Percentiles rank a stretch among this genome's conserved stretches.
Conservation (phyloP, 164 flowering plant species). For the Cinnamomum chago region DNA sequence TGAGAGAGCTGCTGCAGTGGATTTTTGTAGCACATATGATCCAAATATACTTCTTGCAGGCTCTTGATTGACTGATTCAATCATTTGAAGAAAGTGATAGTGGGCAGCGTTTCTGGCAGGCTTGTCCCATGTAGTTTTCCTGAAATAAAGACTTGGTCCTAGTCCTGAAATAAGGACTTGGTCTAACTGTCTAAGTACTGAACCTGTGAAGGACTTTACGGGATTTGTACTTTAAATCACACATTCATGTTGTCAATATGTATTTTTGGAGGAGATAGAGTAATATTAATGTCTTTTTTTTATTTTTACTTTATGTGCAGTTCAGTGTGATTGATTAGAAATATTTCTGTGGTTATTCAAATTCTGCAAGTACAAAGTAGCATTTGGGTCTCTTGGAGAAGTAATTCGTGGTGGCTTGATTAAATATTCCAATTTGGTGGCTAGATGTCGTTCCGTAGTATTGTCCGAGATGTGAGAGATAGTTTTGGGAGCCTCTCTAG, state of each 20-base stretch:
- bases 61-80: neutral
- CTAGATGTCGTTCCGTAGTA: slow-evolving; percentile 85
- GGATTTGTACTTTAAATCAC: neutral
- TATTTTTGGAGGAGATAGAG: neutral
- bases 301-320: neutral
- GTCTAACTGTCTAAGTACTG: neutral
- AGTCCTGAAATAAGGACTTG: too few species aligned
- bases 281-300: neutral
- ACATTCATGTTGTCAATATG: neutral
- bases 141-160: neutral
- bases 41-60: too few species aligned
- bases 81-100: neutral
- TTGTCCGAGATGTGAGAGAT: slow-evolving; percentile 87
- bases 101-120: neutral
- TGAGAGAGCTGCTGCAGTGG: too few species aligned
- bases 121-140: neutral
- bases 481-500: slow-evolving; percentile 86
- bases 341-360: too few species aligned
- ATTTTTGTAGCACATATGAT: too few species aligned
- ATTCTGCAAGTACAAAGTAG: neutral
- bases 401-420: neutral
- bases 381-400: neutral
- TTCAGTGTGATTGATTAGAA: neutral
- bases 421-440: slow-evolving; percentile 3
- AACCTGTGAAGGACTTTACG: neutral